A percentile compares a stretch with the other conserved stretches of the same genome.
Conservation (phyloP, 2,329 filamentous ascomycete species). For the Boeremia exigua region DNA sequence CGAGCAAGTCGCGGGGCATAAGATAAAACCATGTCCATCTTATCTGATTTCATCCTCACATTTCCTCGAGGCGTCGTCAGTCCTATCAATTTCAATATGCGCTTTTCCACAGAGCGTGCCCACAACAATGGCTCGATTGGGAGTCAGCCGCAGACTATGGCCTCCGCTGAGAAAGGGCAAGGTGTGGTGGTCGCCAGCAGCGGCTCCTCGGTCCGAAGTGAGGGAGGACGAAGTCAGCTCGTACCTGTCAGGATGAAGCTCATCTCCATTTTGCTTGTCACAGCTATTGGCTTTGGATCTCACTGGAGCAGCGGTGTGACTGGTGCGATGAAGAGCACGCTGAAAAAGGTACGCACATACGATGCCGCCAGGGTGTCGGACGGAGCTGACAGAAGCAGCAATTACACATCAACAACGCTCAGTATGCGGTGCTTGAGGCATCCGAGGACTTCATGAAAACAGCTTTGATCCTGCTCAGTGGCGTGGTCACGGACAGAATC, state of each 20-base stretch:
- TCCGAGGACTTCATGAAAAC: conserved; percentile 69
- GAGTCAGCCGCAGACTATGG: conserved; percentile 1
- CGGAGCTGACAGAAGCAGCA: conserved; percentile 35
- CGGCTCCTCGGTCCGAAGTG: conserved; percentile 10
- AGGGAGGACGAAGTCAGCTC: conserved; percentile 5
- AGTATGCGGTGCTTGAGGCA: conserved; percentile 65
- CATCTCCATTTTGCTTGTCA: conserved; percentile 58
- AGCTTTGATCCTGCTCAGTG: conserved; percentile 60
- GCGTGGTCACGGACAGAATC: conserved; percentile 63
- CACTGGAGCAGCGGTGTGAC: conserved; percentile 67
- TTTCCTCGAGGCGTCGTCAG: neutral
- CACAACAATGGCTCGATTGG: neutral
- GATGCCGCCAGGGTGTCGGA: neutral
- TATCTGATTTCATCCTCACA: conserved; percentile 10
- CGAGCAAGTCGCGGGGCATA: neutral
- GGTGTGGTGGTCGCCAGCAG: conserved; percentile 14
- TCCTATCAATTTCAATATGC: neutral
- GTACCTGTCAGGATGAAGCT: conserved; percentile 40
- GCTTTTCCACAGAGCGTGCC: conserved; percentile 7
- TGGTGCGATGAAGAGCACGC: conserved; percentile 65
- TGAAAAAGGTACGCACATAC: conserved; percentile 57
- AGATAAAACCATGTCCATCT: conserved; percentile 11
- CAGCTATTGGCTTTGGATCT: conserved; percentile 64
- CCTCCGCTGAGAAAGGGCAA: conserved; percentile 7
- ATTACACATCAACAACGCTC: conserved; percentile 65